A percentile compares a stretch with the other conserved stretches of the same genome.
phyloP scores from a whole-genome alignment of 805 yeast species.

The Saccharomyces kudriavzevii region DNA sequence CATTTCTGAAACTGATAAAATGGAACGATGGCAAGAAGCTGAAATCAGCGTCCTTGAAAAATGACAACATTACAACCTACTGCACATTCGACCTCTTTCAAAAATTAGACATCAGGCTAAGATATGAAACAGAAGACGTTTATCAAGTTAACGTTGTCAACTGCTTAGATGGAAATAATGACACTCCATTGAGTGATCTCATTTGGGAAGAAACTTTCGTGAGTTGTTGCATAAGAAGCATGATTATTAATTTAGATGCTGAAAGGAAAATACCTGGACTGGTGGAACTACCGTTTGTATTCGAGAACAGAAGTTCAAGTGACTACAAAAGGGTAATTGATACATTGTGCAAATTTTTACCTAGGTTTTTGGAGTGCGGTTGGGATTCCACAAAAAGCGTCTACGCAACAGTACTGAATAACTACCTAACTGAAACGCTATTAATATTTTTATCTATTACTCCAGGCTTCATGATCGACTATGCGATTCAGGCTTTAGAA shows the following conservation, averaged over 20 bases:
- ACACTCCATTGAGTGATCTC: conserved; percentile 23
- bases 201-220: conserved; percentile 59
- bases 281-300: conserved; percentile 40
- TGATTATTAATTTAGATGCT: conserved; percentile 45
- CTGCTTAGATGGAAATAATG: conserved; percentile 28
- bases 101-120: conserved; percentile 63
- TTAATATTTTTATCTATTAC: conserved; percentile 17
- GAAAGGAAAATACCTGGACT: conserved; percentile 53
- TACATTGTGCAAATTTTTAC: conserved; percentile 37
- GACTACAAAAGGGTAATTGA: conserved; percentile 29
- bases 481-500: conserved; percentile 15
- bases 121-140: conserved; percentile 32
- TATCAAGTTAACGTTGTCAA: conserved; percentile 26
- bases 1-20: conserved; percentile 37
- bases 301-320: conserved; percentile 22
- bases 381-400: conserved; percentile 28
- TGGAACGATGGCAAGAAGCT: conserved; percentile 13
- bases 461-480: conserved; percentile 14
- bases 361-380: conserved; percentile 43
- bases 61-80: conserved; percentile 35
- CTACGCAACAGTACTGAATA: conserved; percentile 36
- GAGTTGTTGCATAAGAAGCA: conserved; percentile 47
- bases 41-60: conserved; percentile 1
- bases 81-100: conserved; percentile 67
- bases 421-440: conserved; percentile 47